These are phyloP conservation scores for Yarrowia deformans DNA, from an alignment of 805 yeast species.

Conservation along the genomic window DNA sequence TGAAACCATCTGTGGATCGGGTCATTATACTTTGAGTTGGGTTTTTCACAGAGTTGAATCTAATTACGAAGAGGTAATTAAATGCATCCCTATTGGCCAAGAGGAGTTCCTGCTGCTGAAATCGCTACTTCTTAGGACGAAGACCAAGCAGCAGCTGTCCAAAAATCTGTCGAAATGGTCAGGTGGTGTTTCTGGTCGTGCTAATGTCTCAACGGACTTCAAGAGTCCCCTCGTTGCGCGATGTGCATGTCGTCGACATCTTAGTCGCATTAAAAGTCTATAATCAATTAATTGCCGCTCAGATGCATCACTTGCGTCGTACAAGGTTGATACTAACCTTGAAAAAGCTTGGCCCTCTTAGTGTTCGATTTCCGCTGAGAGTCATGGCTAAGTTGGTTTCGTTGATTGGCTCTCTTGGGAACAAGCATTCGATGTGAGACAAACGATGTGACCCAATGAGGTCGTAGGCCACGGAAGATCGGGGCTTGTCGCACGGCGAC, in stretches of 20 bases:
- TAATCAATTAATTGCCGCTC: background rate
- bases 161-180: background rate
- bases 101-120: too few relatives aligned
- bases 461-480: conserved; percentile 2
- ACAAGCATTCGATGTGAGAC: conserved; percentile 4
- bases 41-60: background rate
- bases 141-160: too few relatives aligned
- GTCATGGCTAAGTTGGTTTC: background rate
- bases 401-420: background rate
- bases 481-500: background rate
- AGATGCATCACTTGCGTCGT: background rate
- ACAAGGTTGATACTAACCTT: background rate
- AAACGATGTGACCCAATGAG: background rate
- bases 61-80: background rate
- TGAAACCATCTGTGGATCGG: background rate
- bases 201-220: background rate
- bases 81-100: background rate
- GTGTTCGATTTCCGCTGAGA: background rate
- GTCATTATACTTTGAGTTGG: conserved; percentile 1
- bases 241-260: too few relatives aligned
- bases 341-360: conserved; percentile 2
- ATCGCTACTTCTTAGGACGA: too few relatives aligned
- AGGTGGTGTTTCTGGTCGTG: background rate
- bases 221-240: too few relatives aligned
- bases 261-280: too few relatives aligned